Base-by-base conservation (phyloP, 305 asterid species). In the Plantago lanceolata region DNA sequence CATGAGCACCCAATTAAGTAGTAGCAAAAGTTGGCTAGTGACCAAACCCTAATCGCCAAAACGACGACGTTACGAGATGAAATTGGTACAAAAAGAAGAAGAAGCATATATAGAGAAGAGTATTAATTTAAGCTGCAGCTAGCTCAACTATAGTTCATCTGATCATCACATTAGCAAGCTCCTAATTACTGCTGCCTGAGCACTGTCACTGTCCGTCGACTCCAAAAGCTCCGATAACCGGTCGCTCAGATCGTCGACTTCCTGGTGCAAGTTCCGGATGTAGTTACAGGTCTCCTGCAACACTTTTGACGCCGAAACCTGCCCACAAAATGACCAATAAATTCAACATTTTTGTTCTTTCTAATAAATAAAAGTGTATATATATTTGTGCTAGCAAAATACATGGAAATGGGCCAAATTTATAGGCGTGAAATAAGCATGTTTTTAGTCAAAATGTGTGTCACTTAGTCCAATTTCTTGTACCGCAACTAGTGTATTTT, bases 271-370 rank as follows among this genome's bases (percentile, higher is more conserved):
- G 84, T 59, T 88, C 67, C 92, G 74, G 1, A 91, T 88, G 75
- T 91, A 85, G 90, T 91, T 91, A 61, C 98, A 91, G 3, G 98
- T 91, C 75, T 91, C 98, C 37, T 91, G 95, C 83, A 91, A 63
- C 71, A 91, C 95, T 72, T 86, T 88, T 3, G 98, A 80, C 8
- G 96, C 90, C 7, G 96, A 85, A 13, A 73, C 95, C 98, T 91
- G 48, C 15, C 15, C 18, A n/a, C 2, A 31, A 33, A 0, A 45
- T 45, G 18, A 28, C 52, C 37, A 13, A 4, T 4, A 18, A 58
- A 59, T 19, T 17, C 17, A 37, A 11, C 6, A 50, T 24, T 24
- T 24, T 24, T 24, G 2, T 24, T 24, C 28, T 24, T 24, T 3
- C 3, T 24, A 1, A 1, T 24, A 24, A 24, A 24, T n/a, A n/a